phyloP scores from a whole-genome alignment of 108 stramenopile genomes.

The Nannochloropsis granulata region DNA sequence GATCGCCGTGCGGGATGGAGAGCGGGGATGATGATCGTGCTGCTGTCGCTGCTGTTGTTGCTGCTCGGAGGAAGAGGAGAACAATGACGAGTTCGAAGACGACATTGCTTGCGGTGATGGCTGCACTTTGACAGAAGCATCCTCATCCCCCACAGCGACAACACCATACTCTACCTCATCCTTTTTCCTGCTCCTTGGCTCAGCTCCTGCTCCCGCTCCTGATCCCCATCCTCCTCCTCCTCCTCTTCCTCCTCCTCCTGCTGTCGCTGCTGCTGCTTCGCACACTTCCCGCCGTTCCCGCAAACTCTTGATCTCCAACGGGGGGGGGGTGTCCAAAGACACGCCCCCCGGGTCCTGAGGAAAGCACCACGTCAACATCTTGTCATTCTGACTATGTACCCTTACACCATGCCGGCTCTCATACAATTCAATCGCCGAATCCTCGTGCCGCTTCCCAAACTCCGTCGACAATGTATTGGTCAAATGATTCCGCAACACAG shows the following conservation, averaged over 20 bases:
- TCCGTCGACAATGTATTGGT: neutral
- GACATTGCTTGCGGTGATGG: neutral
- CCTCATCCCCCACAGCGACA: neutral
- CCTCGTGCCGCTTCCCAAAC: neutral
- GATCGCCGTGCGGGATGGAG: neutral
- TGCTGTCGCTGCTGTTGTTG: too few relatives aligned
- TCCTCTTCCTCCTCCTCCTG: neutral
- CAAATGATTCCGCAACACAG: neutral
- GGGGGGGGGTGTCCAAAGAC: neutral
- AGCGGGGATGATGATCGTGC: too few relatives aligned
- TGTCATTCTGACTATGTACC: neutral
- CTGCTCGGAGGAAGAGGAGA: too few relatives aligned
- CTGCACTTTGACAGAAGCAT: neutral
- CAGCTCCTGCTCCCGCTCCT: neutral
- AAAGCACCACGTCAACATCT: neutral
- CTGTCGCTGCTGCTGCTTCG: neutral
- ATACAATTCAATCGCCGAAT: neutral
- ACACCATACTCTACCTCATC: neutral
- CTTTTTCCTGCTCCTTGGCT: neutral
- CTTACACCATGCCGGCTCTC: neutral
- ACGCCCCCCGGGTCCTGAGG: neutral
- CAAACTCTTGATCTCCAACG: neutral
- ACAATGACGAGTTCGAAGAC: too few relatives aligned
- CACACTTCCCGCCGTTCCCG: neutral
- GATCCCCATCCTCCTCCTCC: neutral